Conservation (phyloP, 495 filamentous ascomycete genomes). For the Diplogelasinospora grovesii region DNA sequence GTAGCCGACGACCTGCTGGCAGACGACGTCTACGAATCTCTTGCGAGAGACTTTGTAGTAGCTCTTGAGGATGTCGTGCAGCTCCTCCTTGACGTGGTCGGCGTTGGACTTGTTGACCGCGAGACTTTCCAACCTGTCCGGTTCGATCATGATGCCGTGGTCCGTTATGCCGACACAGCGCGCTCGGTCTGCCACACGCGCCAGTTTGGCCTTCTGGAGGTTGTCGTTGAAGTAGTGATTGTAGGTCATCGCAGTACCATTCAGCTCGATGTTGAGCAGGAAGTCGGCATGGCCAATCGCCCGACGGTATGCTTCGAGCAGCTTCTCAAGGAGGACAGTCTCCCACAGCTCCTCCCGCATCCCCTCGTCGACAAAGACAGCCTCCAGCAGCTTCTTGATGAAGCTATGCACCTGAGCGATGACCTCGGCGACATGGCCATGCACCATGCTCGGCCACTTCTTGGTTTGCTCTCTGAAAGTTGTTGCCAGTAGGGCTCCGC, state of each 20-base stretch:
- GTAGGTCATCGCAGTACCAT: slow-evolving; percentile 38
- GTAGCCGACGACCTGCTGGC: slow-evolving; percentile 28
- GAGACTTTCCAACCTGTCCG: slow-evolving; percentile 6
- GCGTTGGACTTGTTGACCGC: slow-evolving; percentile 37
- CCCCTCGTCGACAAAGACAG: slow-evolving; percentile 32
- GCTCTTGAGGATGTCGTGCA: slow-evolving; percentile 51
- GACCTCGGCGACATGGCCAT: neutral
- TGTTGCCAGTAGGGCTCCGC: slow-evolving; percentile 33
- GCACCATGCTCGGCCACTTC: slow-evolving; percentile 34
- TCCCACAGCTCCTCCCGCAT: slow-evolving; percentile 33
- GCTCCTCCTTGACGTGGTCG: slow-evolving; percentile 39
- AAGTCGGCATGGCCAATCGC: slow-evolving; percentile 38
- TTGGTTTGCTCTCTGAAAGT: slow-evolving; percentile 46
- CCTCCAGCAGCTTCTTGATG: slow-evolving; percentile 30
- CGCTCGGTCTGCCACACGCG: slow-evolving; percentile 18
- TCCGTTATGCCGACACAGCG: slow-evolving; percentile 15
- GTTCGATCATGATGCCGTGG: neutral
- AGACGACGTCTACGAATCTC: slow-evolving; percentile 52
- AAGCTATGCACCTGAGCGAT: slow-evolving; percentile 43
- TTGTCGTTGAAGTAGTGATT: slow-evolving; percentile 50
- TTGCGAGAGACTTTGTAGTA: slow-evolving; percentile 57
- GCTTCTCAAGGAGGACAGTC: slow-evolving; percentile 33
- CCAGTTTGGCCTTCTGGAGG: slow-evolving; percentile 32
- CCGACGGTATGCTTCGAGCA: slow-evolving; percentile 37
- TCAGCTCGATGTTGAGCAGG: slow-evolving; percentile 44